Base-by-base conservation (phyloP, 1,139 yeast genomes). In the Sugiyamaella japonica region DNA sequence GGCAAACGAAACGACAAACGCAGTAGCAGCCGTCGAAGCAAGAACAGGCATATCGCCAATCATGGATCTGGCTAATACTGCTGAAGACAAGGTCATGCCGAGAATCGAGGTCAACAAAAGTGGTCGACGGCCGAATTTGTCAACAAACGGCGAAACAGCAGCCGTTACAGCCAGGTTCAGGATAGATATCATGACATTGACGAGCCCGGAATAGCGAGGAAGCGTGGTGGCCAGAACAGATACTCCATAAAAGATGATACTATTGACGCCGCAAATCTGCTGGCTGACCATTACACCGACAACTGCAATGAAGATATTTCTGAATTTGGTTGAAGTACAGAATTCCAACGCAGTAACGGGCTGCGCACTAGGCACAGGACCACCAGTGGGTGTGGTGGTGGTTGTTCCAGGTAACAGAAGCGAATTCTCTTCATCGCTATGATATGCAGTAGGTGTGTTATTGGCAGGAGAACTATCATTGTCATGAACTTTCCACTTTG, bases 231-330 rank as follows among this genome's bases (percentile, higher is more conserved):
- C 77, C 54, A 93, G 76, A 3, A 91, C 87, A 7, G 89, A 81
- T 3, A 90, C 97, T 3, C 99, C 98, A 68, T 91, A 93, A 68
- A 91, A 89, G 25, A 91, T 83, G 58, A 93, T 89, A 1, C 96
- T 83, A 70, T 93, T 93, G 67, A 93, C 88, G 28, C 99, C 99
- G 63, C 91, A 84, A 59, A 91, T 81, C 68, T 93, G 99, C 71
- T 93, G 98, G 29, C 91, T 85, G n/a, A 85, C 74, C 77, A 91
- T 81, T 31, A 89, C 78, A 1, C 88, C 84, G 0, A 90, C 82
- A 3, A 91, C 86, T 0, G 85, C 88, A 36, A 79, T 66, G 48
- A 84, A 75, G 7, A 95, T 84, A 50, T 79, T 80, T 45, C 74
- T 71, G 69, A 78, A 89, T 48, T 73, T 77, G 0, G 81, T 72